These are phyloP conservation scores for Trichophyton benhamiae DNA, from an alignment of 2,329 filamentous ascomycete species.

Conservation along the genomic window DNA sequence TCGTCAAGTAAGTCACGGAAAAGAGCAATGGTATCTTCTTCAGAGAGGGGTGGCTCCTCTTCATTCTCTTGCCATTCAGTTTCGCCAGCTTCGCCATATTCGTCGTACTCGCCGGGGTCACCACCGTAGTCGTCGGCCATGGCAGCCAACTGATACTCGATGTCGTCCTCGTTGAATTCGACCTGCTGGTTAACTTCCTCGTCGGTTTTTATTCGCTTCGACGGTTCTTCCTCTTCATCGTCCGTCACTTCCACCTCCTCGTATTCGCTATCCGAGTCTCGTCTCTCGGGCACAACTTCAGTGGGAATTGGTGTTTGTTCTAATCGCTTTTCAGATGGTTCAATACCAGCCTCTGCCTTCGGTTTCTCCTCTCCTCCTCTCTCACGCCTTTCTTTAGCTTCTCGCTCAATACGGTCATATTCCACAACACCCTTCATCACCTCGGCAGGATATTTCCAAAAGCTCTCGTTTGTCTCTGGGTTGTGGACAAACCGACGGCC, in stretches of 20 bases:
- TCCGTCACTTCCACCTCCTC: slow-evolving; percentile 66
- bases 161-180: slow-evolving; percentile 89
- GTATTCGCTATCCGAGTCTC: slow-evolving; percentile 52
- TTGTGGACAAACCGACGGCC: slow-evolving; percentile 87
- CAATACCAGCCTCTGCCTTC: background rate
- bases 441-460: slow-evolving; percentile 87
- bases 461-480: slow-evolving; percentile 69
- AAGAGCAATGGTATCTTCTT: slow-evolving; percentile 62
- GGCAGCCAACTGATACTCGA: slow-evolving; percentile 77
- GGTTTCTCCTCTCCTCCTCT: slow-evolving; percentile 18
- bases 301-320: slow-evolving; percentile 3
- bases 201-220: slow-evolving; percentile 42
- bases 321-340: background rate
- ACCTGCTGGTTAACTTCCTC: slow-evolving; percentile 41
- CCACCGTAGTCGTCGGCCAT: slow-evolving; percentile 80
- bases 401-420: slow-evolving; percentile 60
- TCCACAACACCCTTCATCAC: slow-evolving; percentile 61
- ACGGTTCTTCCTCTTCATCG: slow-evolving; percentile 39
- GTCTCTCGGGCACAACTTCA: slow-evolving; percentile 12
- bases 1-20: slow-evolving; percentile 84
- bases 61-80: slow-evolving; percentile 47
- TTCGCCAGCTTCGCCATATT: slow-evolving; percentile 52
- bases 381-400: slow-evolving; percentile 48
- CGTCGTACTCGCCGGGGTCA: slow-evolving; percentile 64
- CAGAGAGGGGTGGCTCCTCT: slow-evolving; percentile 57